Percentiles rank a stretch among this genome's conserved stretches.
These are phyloP conservation scores for Xylaria palmicola DNA, from an alignment of 495 filamentous ascomycete species.

Conservation along the genomic window DNA sequence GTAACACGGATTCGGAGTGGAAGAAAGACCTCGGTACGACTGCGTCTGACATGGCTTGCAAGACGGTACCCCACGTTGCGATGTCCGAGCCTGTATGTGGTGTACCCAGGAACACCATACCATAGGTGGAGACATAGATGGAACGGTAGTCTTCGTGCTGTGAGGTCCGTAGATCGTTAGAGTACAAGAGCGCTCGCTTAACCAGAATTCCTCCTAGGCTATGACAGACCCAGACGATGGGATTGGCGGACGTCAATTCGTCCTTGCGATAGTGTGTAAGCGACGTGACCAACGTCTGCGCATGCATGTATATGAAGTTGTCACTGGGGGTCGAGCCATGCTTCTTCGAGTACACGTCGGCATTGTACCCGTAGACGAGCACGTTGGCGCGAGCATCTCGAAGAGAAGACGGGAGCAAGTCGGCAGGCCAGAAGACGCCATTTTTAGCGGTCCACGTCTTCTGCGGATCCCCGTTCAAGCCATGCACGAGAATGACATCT, in stretches of 20 bases:
- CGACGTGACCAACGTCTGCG: constrained; percentile 72
- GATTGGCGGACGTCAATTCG: constrained; percentile 57
- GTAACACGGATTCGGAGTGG: constrained; percentile 66
- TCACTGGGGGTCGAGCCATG: constrained; percentile 50
- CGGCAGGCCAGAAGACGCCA: constrained; percentile 72
- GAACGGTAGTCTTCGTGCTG: constrained; percentile 73
- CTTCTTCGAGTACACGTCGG: constrained; percentile 61
- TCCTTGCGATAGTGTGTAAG: constrained; percentile 51
- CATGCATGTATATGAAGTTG: constrained; percentile 80
- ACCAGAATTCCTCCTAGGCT: constrained; percentile 80
- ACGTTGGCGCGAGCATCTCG: constrained; percentile 64
- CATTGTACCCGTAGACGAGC: constrained; percentile 83
- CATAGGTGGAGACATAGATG: constrained; percentile 80
- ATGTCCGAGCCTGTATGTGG: constrained; percentile 77
- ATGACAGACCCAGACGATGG: constrained; percentile 85
- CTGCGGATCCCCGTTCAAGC: constrained; percentile 75
- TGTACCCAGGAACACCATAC: constrained; percentile 84
- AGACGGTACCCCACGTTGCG: constrained; percentile 71
- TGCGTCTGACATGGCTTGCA: constrained; percentile 70
- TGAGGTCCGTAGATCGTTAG: constrained; percentile 60
- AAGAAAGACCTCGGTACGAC: constrained; percentile 70
- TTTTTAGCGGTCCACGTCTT: constrained; percentile 71
- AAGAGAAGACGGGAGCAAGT: constrained; percentile 67
- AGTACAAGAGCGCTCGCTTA: constrained; percentile 63
- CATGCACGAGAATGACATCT: constrained; percentile 78